Base-by-base conservation (phyloP, 164 flowering plant genomes). In the Berberis vulgaris region DNA sequence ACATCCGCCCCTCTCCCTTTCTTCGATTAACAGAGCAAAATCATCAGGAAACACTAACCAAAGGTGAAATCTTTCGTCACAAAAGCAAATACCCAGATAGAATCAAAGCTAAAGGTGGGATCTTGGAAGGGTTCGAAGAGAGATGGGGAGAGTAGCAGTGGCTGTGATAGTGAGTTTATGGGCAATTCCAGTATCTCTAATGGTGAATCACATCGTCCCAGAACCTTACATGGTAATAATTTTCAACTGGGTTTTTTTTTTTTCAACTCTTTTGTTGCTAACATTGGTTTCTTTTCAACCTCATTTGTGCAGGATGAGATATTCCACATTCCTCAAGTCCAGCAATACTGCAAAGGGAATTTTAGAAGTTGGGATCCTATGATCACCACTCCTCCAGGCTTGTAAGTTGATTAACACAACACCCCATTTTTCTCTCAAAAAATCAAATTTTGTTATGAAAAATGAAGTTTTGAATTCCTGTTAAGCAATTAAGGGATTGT, bases 361-460 rank as follows among this genome's bases (percentile, higher is more conserved):
- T 94, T 94, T 78, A 81, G 63, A 63, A 87, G 81, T 44, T 91
- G 98, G 98, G 92, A 90, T 83, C 96, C 98, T 62, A 88, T 88
- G 96, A 94, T 94, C 75, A 94, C 98, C 57, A 90, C 98, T 62
- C 98, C 96, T 11, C 97, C 98, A 78, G 98, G 97, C 69, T 69
- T 94, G 98, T 93, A 65, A 60, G 86, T 68, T 57, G 62, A 45
- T 54, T 54, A 12, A 62, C 66, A 26, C 44, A 41, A 13, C 38
- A n/a, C 38, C 59, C 45, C 50, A 9, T 7, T 40, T 3, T 43
- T 41, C n/a, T 41, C 43, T 38, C 10, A 11, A 7, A 41, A 44
- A 40, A 40, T 6, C 6, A 45, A 6, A 39, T 0, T 26, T 26
- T 26, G 26, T 26, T 26, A 26, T 26, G 26, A 26, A 26, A 26